Conservation (phyloP, 2,329 filamentous ascomycete genomes). For the Fusarium penzigii region DNA sequence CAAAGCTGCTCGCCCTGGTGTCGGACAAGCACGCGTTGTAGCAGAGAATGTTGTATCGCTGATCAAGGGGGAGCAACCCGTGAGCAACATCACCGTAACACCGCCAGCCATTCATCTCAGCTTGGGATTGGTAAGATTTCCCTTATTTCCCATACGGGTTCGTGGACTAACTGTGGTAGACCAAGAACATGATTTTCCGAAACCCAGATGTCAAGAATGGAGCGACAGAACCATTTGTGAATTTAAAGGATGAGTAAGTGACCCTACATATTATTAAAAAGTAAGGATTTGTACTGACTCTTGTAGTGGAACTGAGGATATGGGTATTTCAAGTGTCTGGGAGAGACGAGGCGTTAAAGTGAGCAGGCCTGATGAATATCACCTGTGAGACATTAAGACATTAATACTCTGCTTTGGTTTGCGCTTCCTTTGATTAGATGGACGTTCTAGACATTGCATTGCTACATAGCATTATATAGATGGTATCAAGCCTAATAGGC, state of each 20-base stretch:
- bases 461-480: no score
- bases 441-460: no score
- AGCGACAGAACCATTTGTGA: conserved; percentile 19
- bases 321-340: conserved; percentile 24
- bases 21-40: conserved; percentile 21
- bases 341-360: conserved; percentile 25
- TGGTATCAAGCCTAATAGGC: no score
- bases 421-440: no score
- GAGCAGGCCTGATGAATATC: conserved; percentile 20
- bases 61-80: conserved; percentile 15
- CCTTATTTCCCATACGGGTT: fast-evolving
- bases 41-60: conserved; percentile 25
- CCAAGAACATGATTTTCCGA: conserved; percentile 28
- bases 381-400: conserved; percentile 13
- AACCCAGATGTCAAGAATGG: conserved; percentile 22
- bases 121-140: conserved; percentile 21
- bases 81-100: conserved; percentile 9
- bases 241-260: conserved; percentile 26
- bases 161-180: conserved; percentile 5
- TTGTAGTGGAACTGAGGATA: conserved; percentile 19
- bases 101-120: conserved; percentile 27
- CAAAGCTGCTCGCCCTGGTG: conserved; percentile 24
- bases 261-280: fast-evolving
- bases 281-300: background rate
- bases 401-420: no score